Evolutionary conservation across 2,329 filamentous ascomycete species (phyloP), one percentile per base, ranked within the genome.

Genomic region (Colletotrichum sp.): DNA sequence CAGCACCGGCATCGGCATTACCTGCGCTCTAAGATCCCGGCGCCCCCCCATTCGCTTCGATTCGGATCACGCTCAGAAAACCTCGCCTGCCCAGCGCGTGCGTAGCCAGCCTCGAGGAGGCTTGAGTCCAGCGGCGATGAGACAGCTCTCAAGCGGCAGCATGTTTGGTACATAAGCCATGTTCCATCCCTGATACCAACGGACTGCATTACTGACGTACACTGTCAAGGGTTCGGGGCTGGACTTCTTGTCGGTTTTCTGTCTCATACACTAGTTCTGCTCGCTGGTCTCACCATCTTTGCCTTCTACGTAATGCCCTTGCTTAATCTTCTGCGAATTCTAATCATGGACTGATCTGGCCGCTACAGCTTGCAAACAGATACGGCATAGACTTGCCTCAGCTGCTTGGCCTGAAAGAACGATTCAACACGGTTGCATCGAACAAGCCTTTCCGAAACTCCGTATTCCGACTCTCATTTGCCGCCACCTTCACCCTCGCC

Each of bases 401-500:
- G 32, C 80, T 83, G 66, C 72, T 84, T 18, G 80, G 76, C 24
- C 15, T 84, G 28, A 83, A 80, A 77, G 79, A 83, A 66, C 80
- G 82, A 55, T 12, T 85, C 43, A 79, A 82, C 9, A 82, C 82
- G 48, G 66, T 30, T 16, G 12, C 66, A n/a, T 32, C 72, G 52
- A 15, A 52, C 15, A 72, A 63, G 48, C 75, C 72, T 13, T 72
- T 77, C 9, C 48, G 65, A 18, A 75, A 78, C 28, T 57, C 64
- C 34, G 57, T 78, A 60, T 78, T 78, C 36, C 72, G 72, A 61
- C 48, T 78, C 26, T 92, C 93, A 5, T 96, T 96, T 82, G 91
- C 92, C n/a, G 81, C 91, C 57, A 94, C 94, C 32, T 96, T 96
- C 84, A 90, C 93, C 30, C 84, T 96, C 80, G 93, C 93, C 66